Percentiles rank a stretch among this genome's conserved stretches.
These are phyloP conservation scores for Podosphaera leucotricha DNA, from an alignment of 2,329 filamentous ascomycete genomes.

Conservation along the genomic window DNA sequence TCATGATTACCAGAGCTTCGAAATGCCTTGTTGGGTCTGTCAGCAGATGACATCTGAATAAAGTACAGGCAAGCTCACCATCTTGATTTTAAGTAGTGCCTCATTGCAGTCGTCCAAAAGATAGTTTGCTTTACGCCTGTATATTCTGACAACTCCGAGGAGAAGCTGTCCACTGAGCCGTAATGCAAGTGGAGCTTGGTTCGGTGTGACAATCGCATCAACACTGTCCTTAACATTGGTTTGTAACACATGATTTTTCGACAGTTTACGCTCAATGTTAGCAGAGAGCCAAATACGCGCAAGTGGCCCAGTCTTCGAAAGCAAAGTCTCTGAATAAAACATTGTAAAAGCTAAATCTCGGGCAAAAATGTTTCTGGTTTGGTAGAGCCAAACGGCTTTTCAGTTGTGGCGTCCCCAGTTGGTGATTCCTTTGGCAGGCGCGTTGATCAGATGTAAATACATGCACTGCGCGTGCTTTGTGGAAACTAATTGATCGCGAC, in stretches of 20 bases:
- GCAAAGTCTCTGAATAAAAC: conserved; percentile 93
- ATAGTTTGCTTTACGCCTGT: conserved; percentile 91
- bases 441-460: too few relatives aligned
- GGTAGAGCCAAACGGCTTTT: background rate
- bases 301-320: conserved; percentile 90
- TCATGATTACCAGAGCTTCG: conserved; percentile 88
- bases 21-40: conserved; percentile 45
- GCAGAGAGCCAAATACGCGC: conserved; percentile 95
- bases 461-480: too few relatives aligned
- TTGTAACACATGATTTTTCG: conserved; percentile 85
- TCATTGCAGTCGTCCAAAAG: conserved; percentile 94
- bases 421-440: background rate
- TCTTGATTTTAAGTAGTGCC: conserved; percentile 92
- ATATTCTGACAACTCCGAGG: conserved; percentile 89
- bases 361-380: too few relatives aligned
- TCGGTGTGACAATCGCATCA: conserved; percentile 78
- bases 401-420: too few relatives aligned
- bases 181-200: conserved; percentile 82
- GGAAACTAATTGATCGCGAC: too few relatives aligned
- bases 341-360: conserved; percentile 26
- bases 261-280: conserved; percentile 95
- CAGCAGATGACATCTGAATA: conserved; percentile 11
- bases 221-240: conserved; percentile 90
- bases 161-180: conserved; percentile 84
- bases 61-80: conserved; percentile 36